phyloP scores from a whole-genome alignment of 768 basidiomycete species.

The Lactifluus subvellereus region DNA sequence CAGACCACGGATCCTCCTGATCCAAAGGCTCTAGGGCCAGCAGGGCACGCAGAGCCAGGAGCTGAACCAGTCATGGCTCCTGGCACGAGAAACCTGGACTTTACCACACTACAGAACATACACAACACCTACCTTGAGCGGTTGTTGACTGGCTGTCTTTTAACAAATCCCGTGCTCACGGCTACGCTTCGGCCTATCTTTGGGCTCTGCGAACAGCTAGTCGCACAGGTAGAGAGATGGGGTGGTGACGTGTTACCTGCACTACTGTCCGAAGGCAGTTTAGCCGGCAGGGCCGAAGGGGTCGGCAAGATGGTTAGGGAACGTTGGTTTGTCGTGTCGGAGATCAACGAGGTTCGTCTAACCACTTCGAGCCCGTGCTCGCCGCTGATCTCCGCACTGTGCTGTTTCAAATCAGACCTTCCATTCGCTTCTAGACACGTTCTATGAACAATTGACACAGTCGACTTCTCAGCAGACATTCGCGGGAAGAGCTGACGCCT shows the following conservation, averaged over 20 bases:
- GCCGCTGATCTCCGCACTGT: slow-evolving; percentile 21
- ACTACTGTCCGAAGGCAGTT: slow-evolving; percentile 73
- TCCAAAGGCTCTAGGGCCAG: slow-evolving; percentile 2
- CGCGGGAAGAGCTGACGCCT: slow-evolving; percentile 54
- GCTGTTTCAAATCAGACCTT: slow-evolving; percentile 46
- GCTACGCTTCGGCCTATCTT: slow-evolving; percentile 64
- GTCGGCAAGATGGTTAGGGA: slow-evolving; percentile 72
- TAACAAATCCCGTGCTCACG: slow-evolving; percentile 60
- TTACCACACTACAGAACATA: slow-evolving; percentile 76
- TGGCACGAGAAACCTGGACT: slow-evolving; percentile 54
- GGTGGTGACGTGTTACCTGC: slow-evolving; percentile 86
- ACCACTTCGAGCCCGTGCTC: not conserved
- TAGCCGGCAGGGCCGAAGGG: slow-evolving; percentile 47
- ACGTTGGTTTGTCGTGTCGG: slow-evolving; percentile 58
- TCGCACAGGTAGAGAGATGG: slow-evolving; percentile 88
- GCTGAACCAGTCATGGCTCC: slow-evolving; percentile 23
- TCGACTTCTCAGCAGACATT: slow-evolving; percentile 75
- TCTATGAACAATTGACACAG: slow-evolving; percentile 74
- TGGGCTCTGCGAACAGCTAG: slow-evolving; percentile 80
- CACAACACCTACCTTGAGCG: slow-evolving; percentile 79
- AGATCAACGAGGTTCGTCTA: slow-evolving; percentile 66
- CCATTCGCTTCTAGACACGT: slow-evolving; percentile 58
- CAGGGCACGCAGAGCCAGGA: not conserved
- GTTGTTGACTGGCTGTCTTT: slow-evolving; percentile 69
- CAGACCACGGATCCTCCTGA: slow-evolving; percentile 24